Evolutionary conservation across 2,329 filamentous ascomycete species (phyloP), one percentile per base, ranked within the genome.

Genomic region (Nemania sp.): DNA sequence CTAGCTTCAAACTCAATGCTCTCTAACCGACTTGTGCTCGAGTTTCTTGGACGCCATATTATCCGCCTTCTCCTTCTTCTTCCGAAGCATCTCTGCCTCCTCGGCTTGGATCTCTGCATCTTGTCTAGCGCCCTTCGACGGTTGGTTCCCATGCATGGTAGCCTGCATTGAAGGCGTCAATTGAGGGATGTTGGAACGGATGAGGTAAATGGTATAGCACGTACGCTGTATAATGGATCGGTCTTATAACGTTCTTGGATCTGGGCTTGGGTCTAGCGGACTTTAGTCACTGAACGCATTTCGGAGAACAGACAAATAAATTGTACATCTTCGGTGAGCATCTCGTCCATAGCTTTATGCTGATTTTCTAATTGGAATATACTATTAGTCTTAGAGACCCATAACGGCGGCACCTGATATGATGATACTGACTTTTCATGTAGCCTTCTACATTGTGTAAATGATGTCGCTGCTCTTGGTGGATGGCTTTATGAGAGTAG

Each of bases 51-150:
- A 59, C 5, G 59, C 37, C 60, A 65, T 31, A 11, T 57, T 58
- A 26, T 66, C 61, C 3, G 50, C 62, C 40, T 62, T 66, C 45
- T 59, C 63, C 15, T 62, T 50, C 50, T 68, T 68, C 55, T 50
- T 65, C 8, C 33, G 57, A 5, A 68, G 11, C 28, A 64, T 37
- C 54, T 65, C 64, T 7, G 57, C 61, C 39, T 68, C 66, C 17
- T 67, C 66, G 1, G 58, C 63, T 39, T 59, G 57, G 22, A 68
- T 66, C 48, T 64, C 60, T 3, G 65, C 65, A 37, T 68, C 66
- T 28, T 58, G 44, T 15, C 53, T 54, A 6, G 66, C 65, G 5
- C 66, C 66, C 22, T 46, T 42, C 1, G 66, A 68, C 2, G 66
- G 66, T 39, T 64, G 40, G 9, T 67, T 59, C 1, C 64, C 64